These are phyloP conservation scores for Corylus americana DNA, from an alignment of 306 rosid genomes.

Conservation along the genomic window DNA sequence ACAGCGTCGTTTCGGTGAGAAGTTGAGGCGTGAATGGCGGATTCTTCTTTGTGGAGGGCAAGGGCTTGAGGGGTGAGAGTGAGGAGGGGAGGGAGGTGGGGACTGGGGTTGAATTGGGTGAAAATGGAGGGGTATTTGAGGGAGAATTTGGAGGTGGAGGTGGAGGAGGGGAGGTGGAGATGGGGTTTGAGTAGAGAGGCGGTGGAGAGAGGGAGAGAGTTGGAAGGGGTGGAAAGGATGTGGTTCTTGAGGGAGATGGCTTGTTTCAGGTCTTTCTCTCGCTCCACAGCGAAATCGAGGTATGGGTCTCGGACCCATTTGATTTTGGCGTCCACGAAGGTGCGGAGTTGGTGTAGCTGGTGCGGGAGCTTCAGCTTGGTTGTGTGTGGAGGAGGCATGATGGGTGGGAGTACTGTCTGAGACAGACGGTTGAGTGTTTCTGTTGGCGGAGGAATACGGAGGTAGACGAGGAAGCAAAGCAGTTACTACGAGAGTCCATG, in stretches of 20 bases:
- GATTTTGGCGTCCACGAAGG: slow-evolving; percentile 65
- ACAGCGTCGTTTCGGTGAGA: slow-evolving; percentile 47
- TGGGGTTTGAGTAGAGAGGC: slow-evolving; percentile 57
- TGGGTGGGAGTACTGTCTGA: slow-evolving; percentile 5
- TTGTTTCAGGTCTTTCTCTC: slow-evolving; percentile 72
- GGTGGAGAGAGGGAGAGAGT: slow-evolving; percentile 53
- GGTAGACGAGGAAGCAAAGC: too few relatives aligned
- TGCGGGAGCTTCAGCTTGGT: slow-evolving; percentile 43
- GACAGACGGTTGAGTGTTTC: too few relatives aligned
- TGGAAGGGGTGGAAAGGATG: slow-evolving; percentile 56
- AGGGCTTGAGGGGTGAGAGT: slow-evolving; percentile 61
- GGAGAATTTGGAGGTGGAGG: slow-evolving; percentile 52
- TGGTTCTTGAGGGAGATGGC: slow-evolving; percentile 60
- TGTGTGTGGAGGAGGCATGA: slow-evolving; percentile 44
- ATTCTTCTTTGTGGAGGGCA: slow-evolving; percentile 62
- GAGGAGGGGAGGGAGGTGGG: slow-evolving; percentile 51
- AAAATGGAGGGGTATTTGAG: slow-evolving; percentile 53
- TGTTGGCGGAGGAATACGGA: too few relatives aligned
- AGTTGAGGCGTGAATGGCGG: slow-evolving; percentile 42
- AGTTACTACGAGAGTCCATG: too few relatives aligned
- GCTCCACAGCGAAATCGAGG: slow-evolving; percentile 64
- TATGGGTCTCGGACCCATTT: slow-evolving; percentile 85
- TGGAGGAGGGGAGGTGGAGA: slow-evolving; percentile 45
- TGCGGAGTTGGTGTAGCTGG: slow-evolving; percentile 45
- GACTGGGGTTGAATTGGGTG: slow-evolving; percentile 51